Base-by-base conservation (phyloP, 169 alveolate genomes). In the Amoebophrya sp. region DNA sequence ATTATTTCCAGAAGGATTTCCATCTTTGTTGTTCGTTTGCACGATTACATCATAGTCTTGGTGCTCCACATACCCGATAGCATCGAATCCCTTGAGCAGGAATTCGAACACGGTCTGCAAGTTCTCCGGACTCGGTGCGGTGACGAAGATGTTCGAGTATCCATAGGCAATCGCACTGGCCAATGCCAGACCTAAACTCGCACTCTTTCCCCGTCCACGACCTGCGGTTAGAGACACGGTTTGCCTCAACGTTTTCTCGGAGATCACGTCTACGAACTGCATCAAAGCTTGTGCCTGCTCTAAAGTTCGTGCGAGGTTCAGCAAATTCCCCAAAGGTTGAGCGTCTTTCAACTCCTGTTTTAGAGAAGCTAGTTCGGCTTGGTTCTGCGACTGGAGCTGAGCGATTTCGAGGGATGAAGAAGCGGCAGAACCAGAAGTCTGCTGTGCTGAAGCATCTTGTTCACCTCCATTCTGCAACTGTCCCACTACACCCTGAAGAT, bases 181-280 rank as follows among this genome's bases (percentile, higher is more conserved):
- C 95, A 97, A 92, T 95, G 98, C 98, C 95, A 96, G 78, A 95
- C 97, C 91, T 96, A 95, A 10, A 98, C 98, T 95, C 3, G 99
- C 99, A n/a, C 99, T 96, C 95, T 99, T 99, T 0, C 99, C 99
- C 91, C 99, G 96, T 1, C 99, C 99, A 93, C 99, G 96, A 26
- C 98, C 99, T 0, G 99, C 99, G 0, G 99, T 97, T 34, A 99
- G 89, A 0, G 99, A 96, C 41, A 98, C 97, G 0, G 99, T 97
- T 41, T 93, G 95, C 40, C 0, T 6, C 83, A 65, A 41, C 40
- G 89, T 33, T 92, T 92, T 92, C 93, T 92, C 94, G 41, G 94
- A 92, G 39, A 92, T 90, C 18, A 90, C 94, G 55, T 92, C 94
- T 14, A 92, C 91, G 39, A 92, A 92, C 65, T 78, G 78, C 94